Evolutionary conservation across 495 filamentous ascomycete species (phyloP), one percentile per base, ranked within the genome.

Genomic region (Monascus purpureus): DNA sequence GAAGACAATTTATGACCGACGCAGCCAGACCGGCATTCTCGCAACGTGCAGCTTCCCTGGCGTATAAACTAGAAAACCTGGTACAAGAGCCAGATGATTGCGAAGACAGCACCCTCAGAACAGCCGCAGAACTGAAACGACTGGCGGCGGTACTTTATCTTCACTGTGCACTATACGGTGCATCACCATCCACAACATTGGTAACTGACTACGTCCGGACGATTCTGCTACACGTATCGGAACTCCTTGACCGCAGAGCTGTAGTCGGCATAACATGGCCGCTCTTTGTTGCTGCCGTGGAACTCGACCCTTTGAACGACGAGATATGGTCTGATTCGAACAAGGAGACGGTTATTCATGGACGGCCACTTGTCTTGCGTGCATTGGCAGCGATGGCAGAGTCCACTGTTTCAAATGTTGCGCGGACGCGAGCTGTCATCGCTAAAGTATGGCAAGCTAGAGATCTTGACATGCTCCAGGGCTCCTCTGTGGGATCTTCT

Each of bases 271-370:
- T 61, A 25, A 53, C 55, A 20, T 65, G 57, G 55, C 59, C 60
- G n/a, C 40, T 65, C 1, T 65, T 65, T 35, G 60, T 65, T 27
- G 60, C 57, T 2, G 58, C 57, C 2, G 55, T 63, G 8, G 60
- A 65, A 27, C 45, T 65, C 1, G 55, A 65, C 18, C 58, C 60
- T 2, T 33, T 48, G 2, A 42, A 53, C 9, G 59, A 65, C 28
- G 52, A 61, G 27, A 30, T 60, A 5, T 60, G 51, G 46, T 40
- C 34, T 1, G 45, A 46, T n/a, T 27, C 25, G 1, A 31, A 38
- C 13, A 38, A 33, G 6, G 33, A 40, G 2, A 24, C 40, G 0
- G 33, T 18, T 2, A 45, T 46, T 2, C 53, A 52, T 17, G 57
- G 57, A 4, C 47, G 61, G 18, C 47, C 52, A n/a, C 42, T 58